Evolutionary conservation across 208 protist genomes (phyloP).

Genomic region (Naegleria gruberi): DNA sequence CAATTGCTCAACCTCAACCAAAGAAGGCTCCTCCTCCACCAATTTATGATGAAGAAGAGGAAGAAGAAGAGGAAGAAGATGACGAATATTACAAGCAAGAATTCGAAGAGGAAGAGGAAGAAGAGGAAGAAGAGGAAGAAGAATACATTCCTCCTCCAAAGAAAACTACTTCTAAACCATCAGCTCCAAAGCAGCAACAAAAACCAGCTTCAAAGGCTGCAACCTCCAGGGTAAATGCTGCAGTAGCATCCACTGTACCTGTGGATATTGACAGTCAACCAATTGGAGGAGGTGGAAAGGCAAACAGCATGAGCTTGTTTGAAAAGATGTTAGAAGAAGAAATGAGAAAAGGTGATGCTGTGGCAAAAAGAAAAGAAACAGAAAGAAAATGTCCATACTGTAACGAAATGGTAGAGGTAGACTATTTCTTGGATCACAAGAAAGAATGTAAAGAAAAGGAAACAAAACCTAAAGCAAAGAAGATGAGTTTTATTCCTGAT

Average conservation of each 20-base stretch:
- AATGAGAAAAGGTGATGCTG: background rate
- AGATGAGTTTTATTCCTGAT: background rate
- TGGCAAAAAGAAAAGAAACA: background rate
- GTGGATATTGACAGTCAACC: background rate
- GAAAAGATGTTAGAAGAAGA: background rate
- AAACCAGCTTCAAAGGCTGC: background rate
- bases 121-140: background rate
- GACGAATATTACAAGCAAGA: background rate
- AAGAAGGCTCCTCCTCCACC: background rate
- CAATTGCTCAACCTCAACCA: background rate
- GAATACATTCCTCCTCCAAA: background rate
- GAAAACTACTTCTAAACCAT: background rate
- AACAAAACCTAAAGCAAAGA: background rate
- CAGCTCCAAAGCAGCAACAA: background rate
- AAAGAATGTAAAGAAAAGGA: background rate
- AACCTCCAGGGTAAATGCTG: background rate
- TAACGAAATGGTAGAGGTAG: conserved; percentile 1
- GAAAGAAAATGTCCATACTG: background rate
- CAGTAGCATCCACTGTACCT: background rate
- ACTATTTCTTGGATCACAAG: background rate
- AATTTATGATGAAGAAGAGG: background rate
- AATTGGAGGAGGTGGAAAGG: background rate
- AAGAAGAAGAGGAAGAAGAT: background rate
- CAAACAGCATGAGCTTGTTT: background rate
- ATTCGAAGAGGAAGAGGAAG: conserved; percentile 20